Percentiles rank a stretch among this genome's conserved stretches.
These are phyloP conservation scores for Rhinocladiella similis DNA, from an alignment of 2,329 filamentous ascomycete genomes.

Conservation along the genomic window DNA sequence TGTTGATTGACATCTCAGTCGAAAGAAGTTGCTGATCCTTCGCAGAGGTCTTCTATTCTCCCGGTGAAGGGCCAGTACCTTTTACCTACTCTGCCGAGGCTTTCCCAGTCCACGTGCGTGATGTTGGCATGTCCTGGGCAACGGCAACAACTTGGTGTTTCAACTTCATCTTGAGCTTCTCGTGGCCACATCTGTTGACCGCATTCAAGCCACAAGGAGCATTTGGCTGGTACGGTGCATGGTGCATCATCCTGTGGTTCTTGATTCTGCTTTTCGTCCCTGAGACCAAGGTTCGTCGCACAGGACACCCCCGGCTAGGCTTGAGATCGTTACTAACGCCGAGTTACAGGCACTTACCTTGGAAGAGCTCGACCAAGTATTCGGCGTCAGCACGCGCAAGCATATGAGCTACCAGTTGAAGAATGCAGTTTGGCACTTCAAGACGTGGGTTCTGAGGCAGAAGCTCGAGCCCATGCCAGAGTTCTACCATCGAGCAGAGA, in stretches of 20 bases:
- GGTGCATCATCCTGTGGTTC: slow-evolving; percentile 53
- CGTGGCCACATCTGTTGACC: slow-evolving; percentile 51
- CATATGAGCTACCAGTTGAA: slow-evolving; percentile 43
- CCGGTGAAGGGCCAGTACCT: slow-evolving; percentile 62
- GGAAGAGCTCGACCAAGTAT: slow-evolving; percentile 54
- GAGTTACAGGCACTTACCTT: slow-evolving; percentile 36
- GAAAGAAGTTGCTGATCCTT: slow-evolving; percentile 21
- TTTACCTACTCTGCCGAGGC: slow-evolving; percentile 67
- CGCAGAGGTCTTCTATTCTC: slow-evolving; percentile 50
- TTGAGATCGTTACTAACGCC: not conserved
- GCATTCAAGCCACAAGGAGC: slow-evolving; percentile 55
- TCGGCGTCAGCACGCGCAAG: slow-evolving; percentile 50
- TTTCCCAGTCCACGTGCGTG: slow-evolving; percentile 59
- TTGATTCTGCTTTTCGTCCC: slow-evolving; percentile 54
- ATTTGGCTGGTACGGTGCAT: slow-evolving; percentile 58
- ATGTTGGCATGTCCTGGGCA: slow-evolving; percentile 62
- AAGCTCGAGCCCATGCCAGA: slow-evolving; percentile 37
- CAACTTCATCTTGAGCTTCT: slow-evolving; percentile 55
- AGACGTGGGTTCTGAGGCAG: slow-evolving; percentile 40
- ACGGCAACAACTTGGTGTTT: slow-evolving; percentile 59
- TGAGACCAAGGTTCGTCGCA: slow-evolving; percentile 44
- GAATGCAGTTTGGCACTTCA: slow-evolving; percentile 43
- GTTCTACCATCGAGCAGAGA: slow-evolving; percentile 36
- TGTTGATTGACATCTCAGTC: not conserved
- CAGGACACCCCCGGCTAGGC: not conserved